Conservation (phyloP, 1,139 yeast species). For the Debaryomycetaceae sp. region DNA sequence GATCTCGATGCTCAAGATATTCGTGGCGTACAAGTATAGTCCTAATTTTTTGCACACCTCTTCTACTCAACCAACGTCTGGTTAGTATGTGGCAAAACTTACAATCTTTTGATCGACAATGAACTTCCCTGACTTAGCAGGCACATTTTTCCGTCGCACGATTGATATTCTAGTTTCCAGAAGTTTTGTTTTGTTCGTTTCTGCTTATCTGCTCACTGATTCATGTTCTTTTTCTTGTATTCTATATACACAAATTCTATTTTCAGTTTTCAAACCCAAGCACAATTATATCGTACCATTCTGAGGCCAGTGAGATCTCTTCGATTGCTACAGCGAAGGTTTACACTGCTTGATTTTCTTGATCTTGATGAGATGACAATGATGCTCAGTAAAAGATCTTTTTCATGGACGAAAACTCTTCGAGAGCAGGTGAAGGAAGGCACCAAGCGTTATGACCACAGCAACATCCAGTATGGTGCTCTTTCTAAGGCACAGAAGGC, state of each 20-base stretch:
- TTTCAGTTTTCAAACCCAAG: not conserved
- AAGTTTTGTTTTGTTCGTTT: not conserved
- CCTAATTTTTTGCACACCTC: not conserved
- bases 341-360: too few species aligned
- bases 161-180: not conserved
- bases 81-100: not conserved
- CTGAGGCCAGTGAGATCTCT: too few species aligned
- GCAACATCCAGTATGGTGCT: constrained; percentile 34
- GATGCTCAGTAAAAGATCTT: not conserved
- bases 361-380: not conserved
- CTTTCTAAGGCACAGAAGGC: constrained; percentile 63
- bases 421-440: constrained; percentile 5
- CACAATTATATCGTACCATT: not conserved
- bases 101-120: not conserved
- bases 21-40: constrained; percentile 23
- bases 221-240: not conserved
- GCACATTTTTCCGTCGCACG: not conserved
- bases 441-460: constrained; percentile 18
- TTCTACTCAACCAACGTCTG: not conserved
- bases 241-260: too few species aligned
- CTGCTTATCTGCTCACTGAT: not conserved
- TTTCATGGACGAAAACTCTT: not conserved
- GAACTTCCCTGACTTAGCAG: not conserved
- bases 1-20: constrained; percentile 44
- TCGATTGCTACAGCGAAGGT: too few species aligned